Base-by-base conservation (phyloP, 2,329 filamentous ascomycete species). In the Ceratocystis eucalypticola region DNA sequence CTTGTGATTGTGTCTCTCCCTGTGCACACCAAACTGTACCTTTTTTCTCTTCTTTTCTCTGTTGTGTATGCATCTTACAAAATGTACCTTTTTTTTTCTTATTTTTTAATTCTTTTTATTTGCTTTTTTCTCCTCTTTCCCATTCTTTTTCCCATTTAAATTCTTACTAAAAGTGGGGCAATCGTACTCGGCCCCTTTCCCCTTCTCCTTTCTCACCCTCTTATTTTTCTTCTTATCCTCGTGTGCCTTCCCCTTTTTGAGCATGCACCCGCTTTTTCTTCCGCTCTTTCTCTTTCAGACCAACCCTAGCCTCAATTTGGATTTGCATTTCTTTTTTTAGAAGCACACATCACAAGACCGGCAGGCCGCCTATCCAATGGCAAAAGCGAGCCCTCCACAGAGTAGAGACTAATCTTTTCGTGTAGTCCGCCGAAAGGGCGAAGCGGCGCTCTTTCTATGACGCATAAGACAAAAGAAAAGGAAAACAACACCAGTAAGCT, bases 1-100 rank as follows among this genome's bases (percentile, higher is more conserved):
- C 15, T 37, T 59, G 55, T 59, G 8, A 25, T n/a, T 59, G 55
- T 59, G 55, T n/a, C 30, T 59, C 55, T 59, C 55, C 55, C 55
- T 59, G 55, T n/a, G 55, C 28, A 37, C 30, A 30, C 8, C 10
- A 41, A 15, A 25, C 48, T 25, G n/a, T 53, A 53, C 48, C 46
- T 53, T 53, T 53, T 53, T 22, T 53, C n/a, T 53, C n/a, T 53
- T 25, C 12, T 53, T 53, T 50, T 50, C 22, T 20, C 22, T 17
- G 7, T 22, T 41, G 37, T 41, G 12, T 41, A 41, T 41, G 37
- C 37, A 41, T 41, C 37, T 41, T 15, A 15, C n/a, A 2, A 37
- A 33, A 17, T 37, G 25, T 59, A 33, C 55, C 25, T 37, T 33
- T 8, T 37, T 30, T 37, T 2, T 37, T 6, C 22, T 22, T 25